Conservation (phyloP, 1,284 basidiomycete species). For the Tausonia pullulans region DNA sequence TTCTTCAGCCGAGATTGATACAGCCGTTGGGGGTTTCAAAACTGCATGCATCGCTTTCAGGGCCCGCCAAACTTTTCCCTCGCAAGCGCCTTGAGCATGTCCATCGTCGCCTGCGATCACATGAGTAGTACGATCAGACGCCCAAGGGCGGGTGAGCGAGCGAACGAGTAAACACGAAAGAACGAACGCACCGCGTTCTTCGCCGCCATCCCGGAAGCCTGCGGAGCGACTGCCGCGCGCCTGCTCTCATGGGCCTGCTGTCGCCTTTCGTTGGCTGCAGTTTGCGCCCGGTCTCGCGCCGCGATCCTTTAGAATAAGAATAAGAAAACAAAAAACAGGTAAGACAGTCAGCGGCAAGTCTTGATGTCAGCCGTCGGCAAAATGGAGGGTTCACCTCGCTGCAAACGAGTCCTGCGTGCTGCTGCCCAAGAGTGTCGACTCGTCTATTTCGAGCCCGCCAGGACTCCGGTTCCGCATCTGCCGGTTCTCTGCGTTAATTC, state of each 20-base stretch:
- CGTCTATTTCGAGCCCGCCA: constrained; percentile 11
- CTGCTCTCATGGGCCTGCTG: constrained; percentile 1
- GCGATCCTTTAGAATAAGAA: neutral
- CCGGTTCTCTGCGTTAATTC: constrained; percentile 6
- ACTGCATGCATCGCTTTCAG: neutral
- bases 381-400: neutral
- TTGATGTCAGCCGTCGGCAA: neutral
- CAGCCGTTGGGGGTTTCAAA: neutral
- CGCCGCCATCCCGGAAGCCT: neutral
- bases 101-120: constrained; percentile 6
- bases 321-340: neutral
- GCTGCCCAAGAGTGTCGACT: constrained; percentile 8
- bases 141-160: neutral
- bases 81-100: constrained; percentile 10
- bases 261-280: constrained; percentile 2
- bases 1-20: neutral
- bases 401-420: neutral
- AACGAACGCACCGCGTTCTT: constrained; percentile 1
- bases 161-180: neutral
- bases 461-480: constrained; percentile 4
- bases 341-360: neutral
- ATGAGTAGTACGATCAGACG: neutral
- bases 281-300: constrained; percentile 1
- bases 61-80: constrained; percentile 4
- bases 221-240: constrained; percentile 1